phyloP scores from a whole-genome alignment of 2,329 filamentous ascomycete species.

The Pyrenochaeta sp. region DNA sequence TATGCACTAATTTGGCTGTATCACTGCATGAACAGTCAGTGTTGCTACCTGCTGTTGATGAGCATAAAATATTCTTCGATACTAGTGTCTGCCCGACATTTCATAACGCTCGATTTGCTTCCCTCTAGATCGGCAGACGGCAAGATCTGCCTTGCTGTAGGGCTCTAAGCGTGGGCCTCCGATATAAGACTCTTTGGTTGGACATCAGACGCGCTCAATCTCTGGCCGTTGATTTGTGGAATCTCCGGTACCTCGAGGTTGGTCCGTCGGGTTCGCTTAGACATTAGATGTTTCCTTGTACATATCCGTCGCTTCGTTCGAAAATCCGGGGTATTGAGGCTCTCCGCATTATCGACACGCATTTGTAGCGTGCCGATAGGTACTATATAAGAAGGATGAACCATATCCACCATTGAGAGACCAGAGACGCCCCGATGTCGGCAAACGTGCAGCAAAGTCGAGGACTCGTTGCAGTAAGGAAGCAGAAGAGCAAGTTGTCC shows the following conservation, averaged over 20 bases:
- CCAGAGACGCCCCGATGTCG: background rate
- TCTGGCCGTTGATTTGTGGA: background rate
- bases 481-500: background rate
- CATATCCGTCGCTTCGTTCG: background rate
- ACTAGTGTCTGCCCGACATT: no score
- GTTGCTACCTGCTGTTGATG: background rate
- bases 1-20: background rate
- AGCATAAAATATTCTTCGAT: background rate
- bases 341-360: background rate
- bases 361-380: background rate
- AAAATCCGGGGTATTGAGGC: conserved; percentile 3
- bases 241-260: background rate
- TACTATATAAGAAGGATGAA: background rate
- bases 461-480: background rate
- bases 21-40: background rate
- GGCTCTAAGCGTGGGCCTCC: background rate
- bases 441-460: background rate
- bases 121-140: no score
- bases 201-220: background rate
- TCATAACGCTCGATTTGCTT: no score
- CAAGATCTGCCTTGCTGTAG: background rate
- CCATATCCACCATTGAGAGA: background rate
- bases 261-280: background rate
- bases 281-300: background rate
- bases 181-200: background rate